Evolutionary conservation across 2,329 filamentous ascomycete genomes (phyloP).

Genomic region (Apiospora rasikravindrae): DNA sequence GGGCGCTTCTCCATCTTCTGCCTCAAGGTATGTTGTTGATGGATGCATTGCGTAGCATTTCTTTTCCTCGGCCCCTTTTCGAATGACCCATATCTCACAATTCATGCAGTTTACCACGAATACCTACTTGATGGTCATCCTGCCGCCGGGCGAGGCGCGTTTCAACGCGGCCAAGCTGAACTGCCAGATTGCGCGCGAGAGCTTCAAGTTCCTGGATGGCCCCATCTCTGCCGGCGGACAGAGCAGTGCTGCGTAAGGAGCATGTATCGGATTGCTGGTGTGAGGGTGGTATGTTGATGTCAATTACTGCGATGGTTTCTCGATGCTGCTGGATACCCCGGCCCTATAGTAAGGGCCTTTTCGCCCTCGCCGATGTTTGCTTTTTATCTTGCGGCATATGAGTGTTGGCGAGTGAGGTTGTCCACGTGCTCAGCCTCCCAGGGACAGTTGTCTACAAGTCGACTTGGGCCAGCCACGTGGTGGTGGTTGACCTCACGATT

Average conservation of each 20-base stretch:
- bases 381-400: background rate
- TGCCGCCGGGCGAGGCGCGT: conserved; percentile 87
- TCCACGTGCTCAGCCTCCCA: background rate
- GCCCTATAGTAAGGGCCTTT: conserved; percentile 6
- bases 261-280: background rate
- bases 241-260: background rate
- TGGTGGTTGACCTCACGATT: background rate
- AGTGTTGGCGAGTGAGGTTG: background rate
- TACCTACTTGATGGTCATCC: conserved; percentile 91
- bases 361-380: background rate
- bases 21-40: conserved; percentile 59
- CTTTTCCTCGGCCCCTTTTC: no score
- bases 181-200: conserved; percentile 82
- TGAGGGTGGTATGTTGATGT: background rate
- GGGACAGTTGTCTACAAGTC: background rate
- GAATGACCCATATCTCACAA: background rate
- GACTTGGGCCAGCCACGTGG: background rate
- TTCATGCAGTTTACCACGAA: conserved; percentile 78
- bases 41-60: no score
- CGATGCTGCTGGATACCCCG: background rate
- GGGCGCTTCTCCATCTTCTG: conserved; percentile 90
- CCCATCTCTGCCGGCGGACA: conserved; percentile 36
- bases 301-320: background rate
- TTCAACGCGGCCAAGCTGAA: conserved; percentile 93
- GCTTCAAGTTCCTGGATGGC: conserved; percentile 74